Evolutionary conservation across 1,139 yeast genomes (phyloP).

Genomic region (Magnusiomyces magnusii): DNA sequence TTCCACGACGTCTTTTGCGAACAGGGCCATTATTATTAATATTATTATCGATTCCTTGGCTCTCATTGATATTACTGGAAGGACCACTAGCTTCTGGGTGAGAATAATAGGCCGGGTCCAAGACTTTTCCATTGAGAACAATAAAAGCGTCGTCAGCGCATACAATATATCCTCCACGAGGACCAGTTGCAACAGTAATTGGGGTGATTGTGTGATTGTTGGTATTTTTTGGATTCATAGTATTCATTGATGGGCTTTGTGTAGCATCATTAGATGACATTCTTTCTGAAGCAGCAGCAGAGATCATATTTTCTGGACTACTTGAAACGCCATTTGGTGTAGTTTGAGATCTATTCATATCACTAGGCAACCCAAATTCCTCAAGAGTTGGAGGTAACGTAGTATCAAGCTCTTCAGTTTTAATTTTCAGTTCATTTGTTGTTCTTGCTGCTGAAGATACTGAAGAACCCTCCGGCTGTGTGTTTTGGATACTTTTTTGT

Average conservation of each 20-base stretch:
- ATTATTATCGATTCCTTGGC: too few relatives aligned
- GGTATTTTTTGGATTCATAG: neutral
- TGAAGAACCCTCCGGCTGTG: neutral
- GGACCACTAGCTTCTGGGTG: neutral
- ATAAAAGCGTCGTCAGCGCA: conserved; percentile 4
- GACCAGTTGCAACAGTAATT: neutral
- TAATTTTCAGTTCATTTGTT: neutral
- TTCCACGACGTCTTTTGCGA: conserved; percentile 7
- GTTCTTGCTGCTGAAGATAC: neutral
- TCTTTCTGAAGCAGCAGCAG: too few relatives aligned
- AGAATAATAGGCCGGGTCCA: neutral
- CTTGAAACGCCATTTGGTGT: neutral
- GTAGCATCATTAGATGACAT: too few relatives aligned
- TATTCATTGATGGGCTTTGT: neutral
- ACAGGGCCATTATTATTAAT: neutral
- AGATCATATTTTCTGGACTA: too few relatives aligned
- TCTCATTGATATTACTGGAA: too few relatives aligned
- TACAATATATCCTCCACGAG: neutral
- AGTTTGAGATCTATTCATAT: neutral
- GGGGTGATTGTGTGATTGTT: neutral
- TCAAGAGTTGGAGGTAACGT: neutral
- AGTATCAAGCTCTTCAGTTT: neutral
- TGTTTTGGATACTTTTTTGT: neutral
- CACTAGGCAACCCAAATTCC: neutral
- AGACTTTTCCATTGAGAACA: neutral